Base-by-base conservation (phyloP, 1,284 basidiomycete genomes). In the Mrakiaceae sp. region DNA sequence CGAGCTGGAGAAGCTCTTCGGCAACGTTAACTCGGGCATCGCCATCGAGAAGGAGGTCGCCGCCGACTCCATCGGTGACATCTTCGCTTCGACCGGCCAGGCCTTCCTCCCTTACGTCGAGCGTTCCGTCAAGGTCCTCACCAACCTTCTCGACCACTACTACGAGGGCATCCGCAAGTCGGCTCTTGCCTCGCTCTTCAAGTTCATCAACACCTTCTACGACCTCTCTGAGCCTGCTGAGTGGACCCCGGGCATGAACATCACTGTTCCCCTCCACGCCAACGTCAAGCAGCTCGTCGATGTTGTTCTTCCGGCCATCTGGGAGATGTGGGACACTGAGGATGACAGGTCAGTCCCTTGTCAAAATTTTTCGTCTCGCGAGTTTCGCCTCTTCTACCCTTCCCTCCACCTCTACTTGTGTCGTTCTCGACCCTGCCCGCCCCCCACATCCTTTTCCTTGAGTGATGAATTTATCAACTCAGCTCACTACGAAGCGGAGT, bases 1-100 rank as follows among this genome's bases (percentile, higher is more conserved):
- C 54, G 90, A 89, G 72, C 82, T 94, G 72, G 90, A 94, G 69
- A 75, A 73, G 55, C 74, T 80, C 72, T 80, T 81, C 75, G 74
- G 77, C 64, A 78, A 79, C 68, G 91, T 95, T 70, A 97, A 94
- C 80, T 92, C 88, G 71, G 94, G 94, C 56, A 88, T 98, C 70
- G 95, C 94, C 62, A 92, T 98, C 66, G 96, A 99, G 81, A 99
- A 99, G 79, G 96, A 98, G 80, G 96, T 98, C 66, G 95, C 96
- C 5, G 92, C 93, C 50, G 95, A 98, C 76, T 92, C 95, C 44
- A 87, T 98, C 68, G 92, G 95, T 64, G 88, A 90, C 63, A 79
- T 99, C 67, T 98, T 98, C 76, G 80, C 84, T 54, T 82, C 88
- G 58, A 95, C 92, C 62, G 85, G 86, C 73, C 77, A 76, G 51